phyloP scores from a whole-genome alignment of 345 rosid species.

The Moricandia moricandioides region DNA sequence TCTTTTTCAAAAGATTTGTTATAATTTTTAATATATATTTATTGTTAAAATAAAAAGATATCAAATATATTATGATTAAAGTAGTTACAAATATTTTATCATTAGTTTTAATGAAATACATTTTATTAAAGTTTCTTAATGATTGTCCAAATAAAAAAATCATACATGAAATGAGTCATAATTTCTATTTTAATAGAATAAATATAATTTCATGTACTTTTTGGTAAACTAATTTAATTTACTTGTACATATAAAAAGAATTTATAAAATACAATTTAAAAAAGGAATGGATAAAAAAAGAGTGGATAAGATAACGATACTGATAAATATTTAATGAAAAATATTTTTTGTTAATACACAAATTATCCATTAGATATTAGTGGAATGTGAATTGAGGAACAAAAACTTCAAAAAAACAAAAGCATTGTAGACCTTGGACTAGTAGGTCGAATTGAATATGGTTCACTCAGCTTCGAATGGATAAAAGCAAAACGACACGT shows the following conservation, averaged over 20 bases:
- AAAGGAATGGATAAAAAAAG: neutral
- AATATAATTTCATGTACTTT: neutral
- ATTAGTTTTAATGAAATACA: too few relatives aligned
- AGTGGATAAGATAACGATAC: neutral
- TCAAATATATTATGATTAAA: too few relatives aligned
- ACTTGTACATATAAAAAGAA: neutral
- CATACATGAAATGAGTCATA: too few relatives aligned
- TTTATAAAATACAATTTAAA: too few relatives aligned
- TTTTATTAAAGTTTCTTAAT: too few relatives aligned
- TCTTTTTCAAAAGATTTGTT: too few relatives aligned
- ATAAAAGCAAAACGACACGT: slow-evolving; percentile 36
- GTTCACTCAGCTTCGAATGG: slow-evolving; percentile 19
- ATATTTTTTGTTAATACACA: neutral
- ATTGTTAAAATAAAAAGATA: too few relatives aligned
- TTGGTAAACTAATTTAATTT: neutral
- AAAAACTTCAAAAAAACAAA: too few relatives aligned
- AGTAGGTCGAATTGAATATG: neutral
- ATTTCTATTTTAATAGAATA: too few relatives aligned
- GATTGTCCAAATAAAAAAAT: too few relatives aligned
- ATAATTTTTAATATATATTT: too few relatives aligned
- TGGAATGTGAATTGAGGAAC: neutral
- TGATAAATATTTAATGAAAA: neutral
- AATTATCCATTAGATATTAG: neutral
- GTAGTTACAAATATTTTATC: too few relatives aligned
- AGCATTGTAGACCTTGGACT: neutral